phyloP scores from a whole-genome alignment of 352 stramenopile species.

The Pythium dissotocum region DNA sequence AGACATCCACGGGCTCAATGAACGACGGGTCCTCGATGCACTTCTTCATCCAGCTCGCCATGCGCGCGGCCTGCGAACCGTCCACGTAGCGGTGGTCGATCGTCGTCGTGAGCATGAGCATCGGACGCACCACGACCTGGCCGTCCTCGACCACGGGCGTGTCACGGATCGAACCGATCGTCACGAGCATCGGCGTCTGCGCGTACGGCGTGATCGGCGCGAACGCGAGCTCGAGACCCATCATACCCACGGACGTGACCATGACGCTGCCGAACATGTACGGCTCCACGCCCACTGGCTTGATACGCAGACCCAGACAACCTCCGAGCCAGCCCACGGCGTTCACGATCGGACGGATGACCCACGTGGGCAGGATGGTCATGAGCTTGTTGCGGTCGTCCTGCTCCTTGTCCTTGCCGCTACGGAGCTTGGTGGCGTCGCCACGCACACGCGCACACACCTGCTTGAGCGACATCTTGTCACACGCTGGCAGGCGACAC shows the following conservation, averaged over 20 bases:
- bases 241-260: constrained; percentile 74
- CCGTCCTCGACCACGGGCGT: constrained; percentile 61
- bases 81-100: constrained; percentile 76
- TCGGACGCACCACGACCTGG: constrained; percentile 55
- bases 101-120: constrained; percentile 68
- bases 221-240: constrained; percentile 69
- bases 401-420: constrained; percentile 57
- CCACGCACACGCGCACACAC: constrained; percentile 45
- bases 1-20: constrained; percentile 45
- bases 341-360: constrained; percentile 57
- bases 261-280: constrained; percentile 77
- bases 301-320: constrained; percentile 52
- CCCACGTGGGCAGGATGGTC: constrained; percentile 50
- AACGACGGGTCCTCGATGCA: constrained; percentile 54
- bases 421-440: constrained; percentile 52
- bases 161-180: constrained; percentile 65
- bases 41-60: constrained; percentile 53
- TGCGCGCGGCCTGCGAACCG: constrained; percentile 56
- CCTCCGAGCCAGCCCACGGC: constrained; percentile 66
- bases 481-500: constrained; percentile 41
- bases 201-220: constrained; percentile 64
- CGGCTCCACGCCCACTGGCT: constrained; percentile 53
- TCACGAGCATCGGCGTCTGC: constrained; percentile 68
- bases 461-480: constrained; percentile 63
- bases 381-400: constrained; percentile 68